phyloP scores from a whole-genome alignment of 345 rosid genomes.

The Brassica rapa region DNA sequence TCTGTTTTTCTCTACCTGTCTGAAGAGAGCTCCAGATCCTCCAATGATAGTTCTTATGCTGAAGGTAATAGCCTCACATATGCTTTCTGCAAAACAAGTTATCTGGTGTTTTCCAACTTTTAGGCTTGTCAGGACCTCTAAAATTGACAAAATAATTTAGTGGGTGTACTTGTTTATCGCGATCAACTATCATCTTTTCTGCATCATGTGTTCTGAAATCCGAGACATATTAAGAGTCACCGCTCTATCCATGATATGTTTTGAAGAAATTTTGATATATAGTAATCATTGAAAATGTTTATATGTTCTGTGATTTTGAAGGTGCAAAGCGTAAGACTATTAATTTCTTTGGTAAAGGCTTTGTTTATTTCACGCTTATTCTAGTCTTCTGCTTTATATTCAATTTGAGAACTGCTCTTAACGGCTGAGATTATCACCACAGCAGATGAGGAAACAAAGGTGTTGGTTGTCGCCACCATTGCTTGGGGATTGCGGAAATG shows the following conservation, averaged over 20 bases:
- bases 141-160: neutral
- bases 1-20: conserved; percentile 87
- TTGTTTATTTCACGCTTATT: conserved; percentile 19
- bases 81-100: conserved; percentile 24
- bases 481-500: conserved; percentile 98
- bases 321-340: conserved; percentile 15
- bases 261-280: conserved; percentile 6
- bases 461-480: conserved; percentile 85
- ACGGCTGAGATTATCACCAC: conserved; percentile 37
- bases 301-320: conserved; percentile 20
- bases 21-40: conserved; percentile 65
- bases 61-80: conserved; percentile 62
- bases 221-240: neutral
- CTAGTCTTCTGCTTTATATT: conserved; percentile 19
- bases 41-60: conserved; percentile 47
- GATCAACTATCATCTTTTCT: conserved; percentile 22
- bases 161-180: neutral
- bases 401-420: conserved; percentile 22
- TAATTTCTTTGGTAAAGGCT: conserved; percentile 12
- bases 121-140: conserved; percentile 14
- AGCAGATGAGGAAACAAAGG: conserved; percentile 83
- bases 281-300: neutral
- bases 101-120: conserved; percentile 8
- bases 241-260: conserved; percentile 22
- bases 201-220: conserved; percentile 26